These are phyloP conservation scores for Amniculicola lignicola DNA, from an alignment of 495 filamentous ascomycete genomes.

Conservation along the genomic window DNA sequence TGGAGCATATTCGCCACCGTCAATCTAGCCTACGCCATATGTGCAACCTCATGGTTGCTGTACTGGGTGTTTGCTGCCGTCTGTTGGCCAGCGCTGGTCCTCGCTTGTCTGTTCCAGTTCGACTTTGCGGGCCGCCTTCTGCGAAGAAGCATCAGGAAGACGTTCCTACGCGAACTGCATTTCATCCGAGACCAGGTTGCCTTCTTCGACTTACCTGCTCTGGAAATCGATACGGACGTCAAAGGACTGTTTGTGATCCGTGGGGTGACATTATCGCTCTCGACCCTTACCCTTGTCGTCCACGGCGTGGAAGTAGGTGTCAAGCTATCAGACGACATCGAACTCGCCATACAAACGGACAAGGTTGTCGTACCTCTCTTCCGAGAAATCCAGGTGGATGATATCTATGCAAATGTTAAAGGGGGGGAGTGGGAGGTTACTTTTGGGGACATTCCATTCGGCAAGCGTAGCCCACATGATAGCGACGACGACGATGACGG, in stretches of 20 bases:
- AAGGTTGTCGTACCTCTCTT: constrained; percentile 39
- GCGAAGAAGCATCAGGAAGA: constrained; percentile 30
- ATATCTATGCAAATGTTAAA: constrained; percentile 44
- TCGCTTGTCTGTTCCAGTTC: constrained; percentile 42
- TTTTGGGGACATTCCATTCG: constrained; percentile 38
- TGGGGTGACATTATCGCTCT: constrained; percentile 41
- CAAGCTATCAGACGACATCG: constrained; percentile 43
- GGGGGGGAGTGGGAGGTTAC: constrained; percentile 43
- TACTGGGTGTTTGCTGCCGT: constrained; percentile 36
- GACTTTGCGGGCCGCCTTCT: constrained; percentile 26
- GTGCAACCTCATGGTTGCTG: constrained; percentile 44
- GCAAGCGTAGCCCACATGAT: constrained; percentile 10
- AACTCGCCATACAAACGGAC: constrained; percentile 41
- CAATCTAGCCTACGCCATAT: constrained; percentile 41
- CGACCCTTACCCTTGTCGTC: constrained; percentile 36
- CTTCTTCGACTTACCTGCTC: constrained; percentile 43
- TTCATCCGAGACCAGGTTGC: constrained; percentile 45
- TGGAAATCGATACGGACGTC: constrained; percentile 45
- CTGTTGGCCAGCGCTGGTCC: constrained; percentile 36
- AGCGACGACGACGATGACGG: constrained; percentile 34
- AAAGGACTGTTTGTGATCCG: constrained; percentile 41
- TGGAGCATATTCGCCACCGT: constrained; percentile 42
- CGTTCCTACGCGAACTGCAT: constrained; percentile 37
- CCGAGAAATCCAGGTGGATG: constrained; percentile 38
- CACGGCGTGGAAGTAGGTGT: constrained; percentile 45